These are phyloP conservation scores for Lenzites betulinus DNA, from an alignment of 768 basidiomycete species.

Conservation along the genomic window DNA sequence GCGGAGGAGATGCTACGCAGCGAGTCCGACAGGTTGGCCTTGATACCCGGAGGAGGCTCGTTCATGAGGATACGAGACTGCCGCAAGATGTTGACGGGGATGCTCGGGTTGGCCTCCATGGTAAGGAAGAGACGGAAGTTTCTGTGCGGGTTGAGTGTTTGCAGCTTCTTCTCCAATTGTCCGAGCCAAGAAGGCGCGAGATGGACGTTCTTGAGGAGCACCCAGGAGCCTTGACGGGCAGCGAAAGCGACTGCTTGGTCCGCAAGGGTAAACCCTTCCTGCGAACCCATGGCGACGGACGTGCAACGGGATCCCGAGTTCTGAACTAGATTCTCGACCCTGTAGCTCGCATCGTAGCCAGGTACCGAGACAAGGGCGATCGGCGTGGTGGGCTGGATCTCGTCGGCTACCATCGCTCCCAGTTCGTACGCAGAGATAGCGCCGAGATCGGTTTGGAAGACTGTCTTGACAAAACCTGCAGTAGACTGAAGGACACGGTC, in stretches of 20 bases:
- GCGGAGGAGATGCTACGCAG: slow-evolving; percentile 70
- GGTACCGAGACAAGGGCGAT: slow-evolving; percentile 90
- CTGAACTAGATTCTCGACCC: slow-evolving; percentile 85
- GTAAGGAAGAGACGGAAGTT: slow-evolving; percentile 97
- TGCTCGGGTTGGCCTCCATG: slow-evolving; percentile 94
- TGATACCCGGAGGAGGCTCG: slow-evolving; percentile 95
- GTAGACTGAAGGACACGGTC: slow-evolving; percentile 89
- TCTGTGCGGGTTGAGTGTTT: slow-evolving; percentile 85
- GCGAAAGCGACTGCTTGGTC: slow-evolving; percentile 95
- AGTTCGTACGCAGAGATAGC: slow-evolving; percentile 76
- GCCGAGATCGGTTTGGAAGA: slow-evolving; percentile 83
- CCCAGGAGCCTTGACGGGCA: slow-evolving; percentile 93
- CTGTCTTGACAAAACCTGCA: slow-evolving; percentile 67
- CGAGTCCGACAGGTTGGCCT: slow-evolving; percentile 93
- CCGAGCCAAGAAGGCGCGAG: slow-evolving; percentile 95
- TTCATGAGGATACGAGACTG: slow-evolving; percentile 98
- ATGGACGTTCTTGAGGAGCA: slow-evolving; percentile 96
- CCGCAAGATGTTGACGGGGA: slow-evolving; percentile 95
- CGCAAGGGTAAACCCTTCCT: slow-evolving; percentile 94
- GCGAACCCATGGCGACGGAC: slow-evolving; percentile 97
- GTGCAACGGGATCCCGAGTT: slow-evolving; percentile 75
- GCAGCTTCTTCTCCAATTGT: slow-evolving; percentile 94
- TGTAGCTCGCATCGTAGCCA: slow-evolving; percentile 98
- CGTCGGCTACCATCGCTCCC: slow-evolving; percentile 71
- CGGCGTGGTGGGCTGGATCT: slow-evolving; percentile 80